A percentile compares a stretch with the other conserved stretches of the same genome.
These are phyloP conservation scores for Wickerhamiella kazuoi DNA, from an alignment of 805 yeast species.

Conservation along the genomic window DNA sequence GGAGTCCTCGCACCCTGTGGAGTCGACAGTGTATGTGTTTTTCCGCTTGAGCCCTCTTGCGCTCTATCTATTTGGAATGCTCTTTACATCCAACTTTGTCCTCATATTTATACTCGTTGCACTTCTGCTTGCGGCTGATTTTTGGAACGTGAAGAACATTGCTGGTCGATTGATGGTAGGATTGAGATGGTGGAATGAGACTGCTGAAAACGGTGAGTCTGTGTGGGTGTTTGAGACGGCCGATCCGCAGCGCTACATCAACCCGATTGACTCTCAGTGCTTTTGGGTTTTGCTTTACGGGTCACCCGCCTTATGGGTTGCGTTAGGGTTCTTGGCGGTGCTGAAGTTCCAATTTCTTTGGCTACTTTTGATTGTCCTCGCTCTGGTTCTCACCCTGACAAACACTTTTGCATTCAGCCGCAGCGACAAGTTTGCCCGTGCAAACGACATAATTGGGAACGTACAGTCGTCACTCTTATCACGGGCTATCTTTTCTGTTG, in stretches of 20 bases:
- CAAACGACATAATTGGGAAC: constrained; percentile 37
- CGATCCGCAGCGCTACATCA: constrained; percentile 44
- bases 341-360: constrained; percentile 57
- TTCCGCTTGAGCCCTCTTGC: constrained; percentile 46
- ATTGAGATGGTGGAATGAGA: constrained; percentile 88
- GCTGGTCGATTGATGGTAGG: constrained; percentile 84
- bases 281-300: constrained; percentile 71
- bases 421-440: constrained; percentile 84
- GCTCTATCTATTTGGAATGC: constrained; percentile 51
- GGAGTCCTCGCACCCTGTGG: constrained; percentile 73
- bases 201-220: constrained; percentile 43
- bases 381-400: constrained; percentile 54
- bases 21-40: constrained; percentile 43
- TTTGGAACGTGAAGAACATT: constrained; percentile 85
- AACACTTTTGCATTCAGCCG: constrained; percentile 81
- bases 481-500: constrained; percentile 7
- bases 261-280: constrained; percentile 78
- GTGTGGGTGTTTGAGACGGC: constrained; percentile 84
- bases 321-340: constrained; percentile 59
- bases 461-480: constrained; percentile 14
- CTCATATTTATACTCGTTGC: constrained; percentile 65
- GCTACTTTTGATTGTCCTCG: constrained; percentile 32
- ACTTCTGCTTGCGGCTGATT: constrained; percentile 67
- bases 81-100: constrained; percentile 38
- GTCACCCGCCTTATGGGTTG: constrained; percentile 60